These are phyloP conservation scores for Uncinocarpus reesii DNA, from an alignment of 2,329 filamentous ascomycete genomes.

Conservation along the genomic window DNA sequence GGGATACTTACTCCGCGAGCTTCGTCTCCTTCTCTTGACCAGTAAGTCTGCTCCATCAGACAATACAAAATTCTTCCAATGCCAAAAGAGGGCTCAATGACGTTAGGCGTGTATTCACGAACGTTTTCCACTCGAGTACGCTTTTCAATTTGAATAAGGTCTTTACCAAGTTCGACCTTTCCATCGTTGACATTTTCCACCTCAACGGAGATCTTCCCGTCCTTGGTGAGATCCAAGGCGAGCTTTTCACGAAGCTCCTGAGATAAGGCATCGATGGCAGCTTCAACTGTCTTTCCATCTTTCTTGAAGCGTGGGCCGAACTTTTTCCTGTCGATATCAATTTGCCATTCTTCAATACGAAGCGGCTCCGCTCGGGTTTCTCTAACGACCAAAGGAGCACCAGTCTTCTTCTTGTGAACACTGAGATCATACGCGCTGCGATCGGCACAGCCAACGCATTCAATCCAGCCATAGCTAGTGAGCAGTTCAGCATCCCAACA, in stretches of 20 bases:
- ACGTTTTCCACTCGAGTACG: conserved; percentile 71
- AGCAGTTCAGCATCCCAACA: conserved; percentile 96
- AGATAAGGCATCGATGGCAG: conserved; percentile 61
- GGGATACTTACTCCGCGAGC: conserved; percentile 66
- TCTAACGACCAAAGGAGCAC: conserved; percentile 72
- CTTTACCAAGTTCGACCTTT: conserved; percentile 67
- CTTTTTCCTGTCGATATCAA: conserved; percentile 87
- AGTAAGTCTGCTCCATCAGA: conserved; percentile 90
- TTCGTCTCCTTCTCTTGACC: conserved; percentile 76
- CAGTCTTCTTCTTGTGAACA: conserved; percentile 88
- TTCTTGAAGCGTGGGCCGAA: conserved; percentile 94
- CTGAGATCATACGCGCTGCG: conserved; percentile 88
- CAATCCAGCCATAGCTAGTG: conserved; percentile 92
- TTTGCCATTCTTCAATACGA: conserved; percentile 73
- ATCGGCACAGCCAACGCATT: conserved; percentile 95
- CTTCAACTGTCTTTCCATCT: conserved; percentile 75
- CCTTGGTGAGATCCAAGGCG: conserved; percentile 59
- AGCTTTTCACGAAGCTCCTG: conserved; percentile 76
- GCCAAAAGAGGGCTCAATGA: conserved; percentile 95
- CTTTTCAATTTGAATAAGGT: conserved; percentile 75
- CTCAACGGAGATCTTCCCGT: conserved; percentile 66
- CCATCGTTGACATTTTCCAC: conserved; percentile 58
- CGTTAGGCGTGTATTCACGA: conserved; percentile 87
- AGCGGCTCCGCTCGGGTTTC: conserved; percentile 69
- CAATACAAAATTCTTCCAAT: conserved; percentile 91